These are phyloP conservation scores for Scheffersomyces ergatensis DNA, from an alignment of 805 yeast species.

Conservation along the genomic window DNA sequence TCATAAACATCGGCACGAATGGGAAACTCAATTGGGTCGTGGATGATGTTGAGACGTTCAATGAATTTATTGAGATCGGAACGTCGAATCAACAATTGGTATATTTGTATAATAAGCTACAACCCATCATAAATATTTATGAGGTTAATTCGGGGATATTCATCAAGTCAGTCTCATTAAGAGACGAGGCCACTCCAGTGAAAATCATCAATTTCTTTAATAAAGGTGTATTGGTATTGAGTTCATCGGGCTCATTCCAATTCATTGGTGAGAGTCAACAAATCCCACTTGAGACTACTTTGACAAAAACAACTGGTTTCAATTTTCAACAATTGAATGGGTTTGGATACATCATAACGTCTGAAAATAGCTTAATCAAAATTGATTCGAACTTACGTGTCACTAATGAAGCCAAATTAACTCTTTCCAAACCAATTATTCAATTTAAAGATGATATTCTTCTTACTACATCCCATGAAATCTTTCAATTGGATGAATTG, in stretches of 20 bases:
- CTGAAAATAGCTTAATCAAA: constrained; percentile 5
- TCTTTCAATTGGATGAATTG: not conserved
- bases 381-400: constrained; percentile 6
- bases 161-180: not conserved
- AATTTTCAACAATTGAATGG: constrained; percentile 9
- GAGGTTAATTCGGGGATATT: not conserved
- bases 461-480: constrained; percentile 1
- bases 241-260: not conserved
- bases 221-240: constrained; percentile 1
- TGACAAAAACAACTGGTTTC: not conserved
- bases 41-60: not conserved
- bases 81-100: not conserved
- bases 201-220: not conserved
- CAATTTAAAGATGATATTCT: constrained; percentile 5
- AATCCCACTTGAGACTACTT: not conserved
- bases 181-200: not conserved
- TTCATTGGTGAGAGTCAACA: not conserved
- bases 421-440: constrained; percentile 8
- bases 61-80: not conserved
- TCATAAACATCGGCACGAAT: not conserved
- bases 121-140: not conserved
- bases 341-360: constrained; percentile 9
- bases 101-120: not conserved
- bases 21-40: not conserved
- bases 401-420: not conserved